These are phyloP conservation scores for Cryphonectria nitschkei DNA, from an alignment of 2,329 filamentous ascomycete species.

Conservation along the genomic window DNA sequence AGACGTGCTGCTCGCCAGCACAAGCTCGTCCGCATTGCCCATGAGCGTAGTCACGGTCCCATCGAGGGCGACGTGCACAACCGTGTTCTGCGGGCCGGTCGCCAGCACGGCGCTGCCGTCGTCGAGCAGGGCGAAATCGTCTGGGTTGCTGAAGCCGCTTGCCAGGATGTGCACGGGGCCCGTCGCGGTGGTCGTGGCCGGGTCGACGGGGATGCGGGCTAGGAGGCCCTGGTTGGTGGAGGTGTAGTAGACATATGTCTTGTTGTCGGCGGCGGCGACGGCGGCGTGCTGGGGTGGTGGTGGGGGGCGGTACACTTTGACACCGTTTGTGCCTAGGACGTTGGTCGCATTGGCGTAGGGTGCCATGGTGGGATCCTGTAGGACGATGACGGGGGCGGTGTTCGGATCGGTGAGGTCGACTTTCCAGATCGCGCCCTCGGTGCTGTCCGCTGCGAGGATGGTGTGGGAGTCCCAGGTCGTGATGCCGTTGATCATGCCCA, in stretches of 20 bases:
- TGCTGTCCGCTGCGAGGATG: constrained; percentile 10
- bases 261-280: not conserved
- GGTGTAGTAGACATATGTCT: constrained; percentile 18
- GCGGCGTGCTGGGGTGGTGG: not conserved
- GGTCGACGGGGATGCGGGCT: constrained; percentile 11
- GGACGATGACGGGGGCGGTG: not conserved
- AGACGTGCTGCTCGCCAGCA: not conserved
- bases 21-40: not conserved
- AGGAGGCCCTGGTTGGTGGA: constrained; percentile 16
- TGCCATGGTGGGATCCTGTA: constrained; percentile 15
- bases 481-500: constrained; percentile 12
- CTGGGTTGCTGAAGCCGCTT: not conserved
- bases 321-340: constrained; percentile 10
- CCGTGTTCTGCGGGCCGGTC: not conserved
- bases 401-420: not conserved
- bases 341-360: not conserved
- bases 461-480: not conserved
- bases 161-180: constrained; percentile 12
- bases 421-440: constrained; percentile 3
- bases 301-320: constrained; percentile 5
- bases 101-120: constrained; percentile 3
- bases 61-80: constrained; percentile 6
- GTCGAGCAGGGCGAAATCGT: constrained; percentile 15
- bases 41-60: not conserved
- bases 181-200: not conserved